phyloP scores from a whole-genome alignment of 768 basidiomycete genomes.

The Amanita subjunquillea region DNA sequence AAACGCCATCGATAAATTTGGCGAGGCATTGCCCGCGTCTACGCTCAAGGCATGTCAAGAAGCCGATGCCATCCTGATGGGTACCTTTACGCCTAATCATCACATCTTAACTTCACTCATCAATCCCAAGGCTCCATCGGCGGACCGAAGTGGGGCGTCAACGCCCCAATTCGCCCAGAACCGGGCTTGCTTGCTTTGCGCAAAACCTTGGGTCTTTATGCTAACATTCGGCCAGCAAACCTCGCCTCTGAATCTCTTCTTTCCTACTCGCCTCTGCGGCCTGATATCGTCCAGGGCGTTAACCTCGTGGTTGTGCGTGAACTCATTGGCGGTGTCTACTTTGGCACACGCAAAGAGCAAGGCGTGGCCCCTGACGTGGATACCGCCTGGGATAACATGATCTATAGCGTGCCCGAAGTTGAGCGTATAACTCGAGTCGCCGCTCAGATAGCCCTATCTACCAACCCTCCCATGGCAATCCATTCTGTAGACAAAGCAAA shows the following conservation, averaged over 20 bases:
- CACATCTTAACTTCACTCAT: not conserved
- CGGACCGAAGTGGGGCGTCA: conserved; percentile 98
- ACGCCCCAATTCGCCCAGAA: conserved; percentile 83
- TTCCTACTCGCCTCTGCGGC: conserved; percentile 79
- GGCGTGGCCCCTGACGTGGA: conserved; percentile 53
- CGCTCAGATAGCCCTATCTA: conserved; percentile 78
- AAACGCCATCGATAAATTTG: conserved; percentile 79
- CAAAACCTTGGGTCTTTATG: conserved; percentile 90
- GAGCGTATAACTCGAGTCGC: conserved; percentile 94
- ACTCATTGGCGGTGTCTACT: conserved; percentile 94
- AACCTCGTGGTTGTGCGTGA: conserved; percentile 94
- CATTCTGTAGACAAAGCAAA: conserved; percentile 99
- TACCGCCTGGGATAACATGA: conserved; percentile 85
- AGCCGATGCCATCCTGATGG: conserved; percentile 95
- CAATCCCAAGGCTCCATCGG: conserved; percentile 73
- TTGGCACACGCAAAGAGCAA: conserved; percentile 86
- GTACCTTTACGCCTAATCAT: conserved; percentile 30
- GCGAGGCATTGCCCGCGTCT: conserved; percentile 75
- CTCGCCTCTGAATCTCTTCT: conserved; percentile 90
- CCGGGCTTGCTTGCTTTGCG: conserved; percentile 80
- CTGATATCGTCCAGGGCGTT: conserved; percentile 71
- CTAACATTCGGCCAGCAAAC: conserved; percentile 95
- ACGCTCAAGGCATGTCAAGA: conserved; percentile 85
- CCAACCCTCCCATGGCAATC: conserved; percentile 78
- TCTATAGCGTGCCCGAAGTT: conserved; percentile 87